A percentile compares a stretch with the other conserved stretches of the same genome.
Conservation (phyloP, 495 filamentous ascomycete genomes). For the Aspergillus affinis region DNA sequence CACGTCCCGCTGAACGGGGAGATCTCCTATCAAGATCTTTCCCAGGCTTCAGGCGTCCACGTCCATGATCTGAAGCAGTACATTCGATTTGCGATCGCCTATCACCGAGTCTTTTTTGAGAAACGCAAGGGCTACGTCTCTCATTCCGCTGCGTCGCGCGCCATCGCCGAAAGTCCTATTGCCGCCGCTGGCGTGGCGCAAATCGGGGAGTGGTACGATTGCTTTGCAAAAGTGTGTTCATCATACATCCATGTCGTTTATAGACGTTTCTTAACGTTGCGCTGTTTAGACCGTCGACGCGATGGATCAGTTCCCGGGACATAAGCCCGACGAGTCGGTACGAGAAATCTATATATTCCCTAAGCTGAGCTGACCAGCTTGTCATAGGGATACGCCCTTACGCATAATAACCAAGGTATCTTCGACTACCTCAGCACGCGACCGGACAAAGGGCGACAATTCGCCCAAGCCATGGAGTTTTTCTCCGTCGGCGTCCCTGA, state of each 20-base stretch:
- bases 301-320: constrained; percentile 1
- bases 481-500: background rate
- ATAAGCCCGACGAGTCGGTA: constrained; percentile 4
- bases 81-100: constrained; percentile 53
- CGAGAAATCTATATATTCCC: background rate
- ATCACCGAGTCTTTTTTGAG: constrained; percentile 54
- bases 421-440: constrained; percentile 1
- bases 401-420: constrained; percentile 1
- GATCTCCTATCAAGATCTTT: constrained; percentile 44
- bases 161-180: background rate
- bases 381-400: background rate
- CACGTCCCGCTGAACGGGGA: constrained; percentile 34
- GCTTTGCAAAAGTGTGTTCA: background rate
- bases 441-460: background rate
- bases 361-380: too few relatives aligned
- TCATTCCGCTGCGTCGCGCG: constrained; percentile 33
- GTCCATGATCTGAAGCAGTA: constrained; percentile 49
- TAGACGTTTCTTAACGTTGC: background rate
- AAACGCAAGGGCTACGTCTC: constrained; percentile 46
- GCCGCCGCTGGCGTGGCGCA: background rate
- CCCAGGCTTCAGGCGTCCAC: constrained; percentile 39
- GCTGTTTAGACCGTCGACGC: background rate
- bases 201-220: background rate
- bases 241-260: background rate
- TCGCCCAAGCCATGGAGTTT: background rate